Evolutionary conservation across 2,329 filamentous ascomycete species (phyloP), one percentile per base, ranked within the genome.

Genomic region (Aspergillus glaucus): DNA sequence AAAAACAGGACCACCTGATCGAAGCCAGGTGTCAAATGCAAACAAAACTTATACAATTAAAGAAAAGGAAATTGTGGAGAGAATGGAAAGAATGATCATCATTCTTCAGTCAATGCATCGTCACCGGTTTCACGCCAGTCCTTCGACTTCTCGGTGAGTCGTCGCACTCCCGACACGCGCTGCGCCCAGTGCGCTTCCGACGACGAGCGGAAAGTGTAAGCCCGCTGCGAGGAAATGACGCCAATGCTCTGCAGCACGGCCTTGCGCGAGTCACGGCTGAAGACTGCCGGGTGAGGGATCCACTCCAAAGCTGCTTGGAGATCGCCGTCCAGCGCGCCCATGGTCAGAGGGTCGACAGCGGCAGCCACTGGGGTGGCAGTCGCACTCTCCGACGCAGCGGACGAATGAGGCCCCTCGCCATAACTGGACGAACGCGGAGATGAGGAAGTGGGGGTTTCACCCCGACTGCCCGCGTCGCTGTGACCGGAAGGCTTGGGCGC

Each of bases 281-380:
- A 98, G 2, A 97, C 88, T 2, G 91, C 91, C 1, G 93, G 93
- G 63, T 98, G 93, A 64, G 87, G 90, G 69, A 98, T 97, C 93
- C 93, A 98, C 70, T 98, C 93, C 14, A 98, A 75, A 45, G 87
- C 88, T 30, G 87, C 82, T 66, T 95, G 89, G 30, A 98, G 80
- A 68, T 98, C 93, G 1, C 87, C 82, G 66, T 98, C 93, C 15
- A 98, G 81, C 2, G 93, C 91, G 21, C 82, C 77, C 61, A 97
- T 92, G 0, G 88, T 93, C 32, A 77, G 78, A 5, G 81, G 72
- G 62, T 98, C 93, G 48, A 98, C 92, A n/a, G 89, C 87, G 15
- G 89, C 88, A 6, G 84, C 80, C 26, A 72, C 80, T 57, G 68
- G 86, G 50, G 68, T 66, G 44, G 69, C 71, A 1, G 73, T 75